Evolutionary conservation across 805 yeast genomes (phyloP), one percentile per base, ranked within the genome.

Genomic region (Pichia sporocuriosa): DNA sequence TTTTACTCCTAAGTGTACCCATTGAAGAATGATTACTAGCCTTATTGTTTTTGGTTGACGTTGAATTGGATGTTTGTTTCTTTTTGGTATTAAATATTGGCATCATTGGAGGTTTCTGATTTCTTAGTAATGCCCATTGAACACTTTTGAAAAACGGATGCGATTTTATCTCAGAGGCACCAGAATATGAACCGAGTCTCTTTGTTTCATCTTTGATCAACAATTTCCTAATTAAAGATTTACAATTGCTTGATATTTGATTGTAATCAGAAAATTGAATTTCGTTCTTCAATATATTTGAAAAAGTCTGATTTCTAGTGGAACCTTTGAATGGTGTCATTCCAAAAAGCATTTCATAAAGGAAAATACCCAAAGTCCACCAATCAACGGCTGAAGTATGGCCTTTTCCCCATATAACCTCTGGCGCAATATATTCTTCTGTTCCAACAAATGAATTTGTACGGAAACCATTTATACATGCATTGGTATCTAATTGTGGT

Each of bases 401-500:
- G 2, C 98, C 98, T 53, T 89, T 85, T 1, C 97, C 97, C 59
- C 93, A 70, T 41, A 93, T 93, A 4, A 93, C 98, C 57, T 93
- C 99, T 0, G 99, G 99, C 0, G 99, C 97, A 55, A 93, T 88
- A 61, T 93, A 93, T 59, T 93, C 99, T 58, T 93, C 99, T 0
- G 99, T 93, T 1, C 99, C 99, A 27, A 93, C 99, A 69, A 93
- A 93, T 1, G 97, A 89, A 61, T 93, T 94, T 1, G 99, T 93
- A 55, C 97, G 71, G 63, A 94, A 93, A 11, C 96, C 96, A 57
- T 90, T 96, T 33, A 88, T 87, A 54, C 97, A 90, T 2, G 93
- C 84, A 57, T 87, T 90, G 1, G 99, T 93, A 60, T 93, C 98
- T 9, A 90, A 64, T 6, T 85, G 81, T 20, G 85, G 84, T 49